phyloP scores from a whole-genome alignment of 192 early-diverging fungal species.

The Piromyces sp. region DNA sequence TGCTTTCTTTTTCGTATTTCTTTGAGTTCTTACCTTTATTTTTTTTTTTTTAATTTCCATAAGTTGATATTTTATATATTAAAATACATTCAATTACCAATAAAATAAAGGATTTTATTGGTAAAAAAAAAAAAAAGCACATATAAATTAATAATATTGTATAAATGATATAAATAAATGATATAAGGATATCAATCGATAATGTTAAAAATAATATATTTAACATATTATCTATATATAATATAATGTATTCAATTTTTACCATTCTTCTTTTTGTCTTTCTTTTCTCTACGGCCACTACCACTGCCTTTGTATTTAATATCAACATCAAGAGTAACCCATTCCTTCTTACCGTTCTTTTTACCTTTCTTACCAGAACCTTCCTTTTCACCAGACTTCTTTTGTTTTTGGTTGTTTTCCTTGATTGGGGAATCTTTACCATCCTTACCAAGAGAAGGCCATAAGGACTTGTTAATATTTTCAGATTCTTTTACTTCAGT shows the following conservation, averaged over 20 bases:
- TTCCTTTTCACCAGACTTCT: neutral
- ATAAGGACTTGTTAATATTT: neutral
- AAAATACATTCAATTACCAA: too few species aligned
- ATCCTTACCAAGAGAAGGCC: neutral
- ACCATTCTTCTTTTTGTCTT: neutral
- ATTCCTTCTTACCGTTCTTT: neutral
- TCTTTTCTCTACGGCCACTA: neutral
- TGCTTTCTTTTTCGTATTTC: neutral
- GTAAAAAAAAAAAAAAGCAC: too few species aligned
- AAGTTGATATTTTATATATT: too few species aligned
- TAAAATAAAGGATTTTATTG: too few species aligned
- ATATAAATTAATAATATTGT: too few species aligned
- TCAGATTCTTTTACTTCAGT: neutral
- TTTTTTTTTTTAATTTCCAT: too few species aligned
- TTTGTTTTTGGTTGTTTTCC: neutral
- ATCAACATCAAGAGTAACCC: neutral
- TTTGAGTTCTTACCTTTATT: neutral
- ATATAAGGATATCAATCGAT: too few species aligned
- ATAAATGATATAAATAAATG: too few species aligned
- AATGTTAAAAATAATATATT: too few species aligned
- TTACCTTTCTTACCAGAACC: neutral
- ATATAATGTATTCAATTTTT: too few species aligned
- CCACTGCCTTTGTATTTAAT: neutral
- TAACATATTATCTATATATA: too few species aligned
- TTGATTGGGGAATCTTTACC: neutral